Base-by-base conservation (phyloP, 768 basidiomycete species). In the Amanita jacksonii region DNA sequence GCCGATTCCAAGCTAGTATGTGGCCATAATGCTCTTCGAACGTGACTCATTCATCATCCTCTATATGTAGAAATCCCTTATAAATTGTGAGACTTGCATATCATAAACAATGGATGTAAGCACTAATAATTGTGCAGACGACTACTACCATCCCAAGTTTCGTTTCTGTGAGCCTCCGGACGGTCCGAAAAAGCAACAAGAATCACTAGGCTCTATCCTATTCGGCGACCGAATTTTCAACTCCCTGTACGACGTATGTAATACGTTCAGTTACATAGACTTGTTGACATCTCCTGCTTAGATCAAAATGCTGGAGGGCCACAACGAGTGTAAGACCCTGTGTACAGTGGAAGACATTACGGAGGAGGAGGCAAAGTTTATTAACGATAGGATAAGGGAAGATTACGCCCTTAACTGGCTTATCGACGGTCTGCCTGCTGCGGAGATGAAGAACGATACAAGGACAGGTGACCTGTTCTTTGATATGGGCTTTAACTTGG, bases 341-440 rank as follows among this genome's bases (percentile, higher is more conserved):
- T 97, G 94, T 62, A 65, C 62, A 33, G 57, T 67, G 23, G 50
- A 54, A 4, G 62, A 68, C 19, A 71, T 96, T 13, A 70, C 79
- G 0, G 67, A 63, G 12, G 77, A 84, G 48, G 83, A 93, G 48
- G 83, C 85, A 8, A 81, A 76, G 54, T 96, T 96, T 60, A 83
- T 97, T 56, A 93, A 94, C 52, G 79, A 87, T 45, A 82, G 91
- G 41, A 91, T 96, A 58, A 72, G 74, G 34, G 92, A 97, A 59
- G 86, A 90, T 56, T 96, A 97, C 55, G 86, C 88, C 1, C 66
- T 96, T 43, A 96, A 96, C 55, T 94, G 92, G 85, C 80, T 97
- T 24, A 68, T 97, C 31, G 94, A 98, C 54, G 93, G 93, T 9
- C 72, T 98, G 22, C 94, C 93, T 2, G 88, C 86, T 5, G 88